Base-by-base conservation (phyloP, 2,329 filamentous ascomycete genomes). In the Rachicladosporium sp. region DNA sequence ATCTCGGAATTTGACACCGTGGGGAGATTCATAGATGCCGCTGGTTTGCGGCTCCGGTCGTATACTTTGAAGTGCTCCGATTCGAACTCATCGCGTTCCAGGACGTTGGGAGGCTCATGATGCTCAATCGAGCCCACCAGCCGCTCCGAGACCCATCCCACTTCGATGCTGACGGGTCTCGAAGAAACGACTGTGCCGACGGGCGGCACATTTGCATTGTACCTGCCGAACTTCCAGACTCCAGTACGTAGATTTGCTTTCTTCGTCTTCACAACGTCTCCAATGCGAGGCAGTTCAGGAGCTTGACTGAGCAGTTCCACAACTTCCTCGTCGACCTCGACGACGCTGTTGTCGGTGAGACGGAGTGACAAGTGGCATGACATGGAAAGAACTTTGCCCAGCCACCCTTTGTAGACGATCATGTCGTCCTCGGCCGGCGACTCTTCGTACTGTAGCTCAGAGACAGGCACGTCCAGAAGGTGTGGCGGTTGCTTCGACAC, bases 341-440 rank as follows among this genome's bases (percentile, higher is more conserved):
- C 73, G 2, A 76, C 66, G 27, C 63, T 69, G 35, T 67, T 68
- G 51, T 77, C 69, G 5, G 59, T 51, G 9, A 78, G 61, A 32
- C 61, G 65, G 19, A 78, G 44, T 2, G 69, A 62, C 10, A 76
- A 60, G 37, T 70, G 65, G 35, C 70, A 64, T 23, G 64, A 59
- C 33, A 70, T 59, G 2, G 66, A 61, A 37, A 68, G 62, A 4
- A 78, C 64, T 8, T 66, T 56, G 1, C 75, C 75, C 3, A 78
- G 52, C 69, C 73, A 77, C 46, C 71, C 65, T 11, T 67, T 60
- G 50, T 70, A 73, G 9, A 76, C 60, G 13, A 77, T 60, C 27
- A 71, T 60, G 38, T 73, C 69, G 4, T 70, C 70, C 43, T 69
- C 66, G 4, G 60, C 51, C 68, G 35, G 69, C 57, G 42, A 37